phyloP scores from a whole-genome alignment of 345 rosid species.

The Leavenworthia alabamica region DNA sequence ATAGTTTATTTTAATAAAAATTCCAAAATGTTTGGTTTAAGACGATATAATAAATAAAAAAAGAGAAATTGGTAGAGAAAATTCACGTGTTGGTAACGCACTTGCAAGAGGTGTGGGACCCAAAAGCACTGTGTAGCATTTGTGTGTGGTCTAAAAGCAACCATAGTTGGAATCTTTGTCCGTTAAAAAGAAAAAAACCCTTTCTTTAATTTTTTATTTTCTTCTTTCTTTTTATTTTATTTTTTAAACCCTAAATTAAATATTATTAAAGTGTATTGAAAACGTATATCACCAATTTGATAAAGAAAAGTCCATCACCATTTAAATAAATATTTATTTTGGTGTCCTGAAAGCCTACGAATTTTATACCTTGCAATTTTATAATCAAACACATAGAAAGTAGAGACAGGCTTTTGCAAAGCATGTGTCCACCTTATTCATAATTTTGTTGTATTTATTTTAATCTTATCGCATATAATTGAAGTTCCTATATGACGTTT shows the following conservation, averaged over 20 bases:
- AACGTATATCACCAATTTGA: not conserved
- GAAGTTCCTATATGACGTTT: not conserved
- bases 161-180: constrained; percentile 62
- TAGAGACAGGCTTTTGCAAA: constrained; percentile 17
- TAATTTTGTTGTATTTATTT: not conserved
- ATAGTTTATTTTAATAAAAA: too few relatives aligned
- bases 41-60: not conserved
- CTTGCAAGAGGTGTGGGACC: constrained; percentile 38
- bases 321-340: not conserved
- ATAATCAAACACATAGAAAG: constrained; percentile 13
- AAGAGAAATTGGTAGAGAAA: constrained; percentile 5
- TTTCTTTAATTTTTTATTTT: constrained; percentile 1
- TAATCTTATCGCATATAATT: not conserved
- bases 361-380: constrained; percentile 8
- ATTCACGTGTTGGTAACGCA: constrained; percentile 39
- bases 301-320: constrained; percentile 1
- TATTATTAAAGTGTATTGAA: not conserved
- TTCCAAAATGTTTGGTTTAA: too few relatives aligned
- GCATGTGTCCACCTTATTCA: constrained; percentile 1
- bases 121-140: constrained; percentile 41
- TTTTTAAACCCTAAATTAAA: not conserved
- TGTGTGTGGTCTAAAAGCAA: constrained; percentile 54
- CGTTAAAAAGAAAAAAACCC: constrained; percentile 22
- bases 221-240: not conserved
- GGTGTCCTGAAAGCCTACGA: constrained; percentile 22